Percentiles rank a stretch among this genome's conserved stretches.
Evolutionary conservation across 805 yeast genomes (phyloP).

Genomic region (Limtongozyma cylindracea): DNA sequence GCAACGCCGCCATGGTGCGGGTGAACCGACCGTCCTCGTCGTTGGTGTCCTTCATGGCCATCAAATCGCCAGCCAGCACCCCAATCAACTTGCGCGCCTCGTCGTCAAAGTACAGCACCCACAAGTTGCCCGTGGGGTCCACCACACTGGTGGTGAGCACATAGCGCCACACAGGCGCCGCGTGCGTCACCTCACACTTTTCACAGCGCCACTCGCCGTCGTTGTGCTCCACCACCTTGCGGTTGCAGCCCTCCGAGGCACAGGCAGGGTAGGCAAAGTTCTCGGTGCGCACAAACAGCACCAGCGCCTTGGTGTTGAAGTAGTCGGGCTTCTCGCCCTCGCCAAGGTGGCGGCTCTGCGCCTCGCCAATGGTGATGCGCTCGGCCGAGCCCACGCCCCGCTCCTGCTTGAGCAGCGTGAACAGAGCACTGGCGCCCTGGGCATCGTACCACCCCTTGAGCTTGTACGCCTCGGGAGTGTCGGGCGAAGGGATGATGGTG

Average conservation of each 20-base stretch:
- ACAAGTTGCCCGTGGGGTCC: slow-evolving; percentile 63
- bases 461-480: slow-evolving; percentile 63
- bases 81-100: slow-evolving; percentile 50
- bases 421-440: slow-evolving; percentile 37
- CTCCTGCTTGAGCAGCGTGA: slow-evolving; percentile 36
- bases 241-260: slow-evolving; percentile 40
- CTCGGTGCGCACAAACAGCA: slow-evolving; percentile 47
- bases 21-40: slow-evolving; percentile 18
- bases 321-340: slow-evolving; percentile 57
- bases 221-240: slow-evolving; percentile 56
- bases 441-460: slow-evolving; percentile 91
- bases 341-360: slow-evolving; percentile 45
- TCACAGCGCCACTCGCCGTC: slow-evolving; percentile 80
- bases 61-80: slow-evolving; percentile 36
- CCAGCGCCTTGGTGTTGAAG: slow-evolving; percentile 49
- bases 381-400: slow-evolving; percentile 6
- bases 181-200: slow-evolving; percentile 50
- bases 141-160: slow-evolving; percentile 51
- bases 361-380: slow-evolving; percentile 42
- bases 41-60: slow-evolving; percentile 8
- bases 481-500: slow-evolving; percentile 59
- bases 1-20: slow-evolving; percentile 16
- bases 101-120: slow-evolving; percentile 76
- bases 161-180: slow-evolving; percentile 56
- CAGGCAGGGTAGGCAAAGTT: slow-evolving; percentile 84